Evolutionary conservation across 495 filamentous ascomycete species (phyloP), one percentile per base, ranked within the genome.

Genomic region (Trichoderma asperelloides): DNA sequence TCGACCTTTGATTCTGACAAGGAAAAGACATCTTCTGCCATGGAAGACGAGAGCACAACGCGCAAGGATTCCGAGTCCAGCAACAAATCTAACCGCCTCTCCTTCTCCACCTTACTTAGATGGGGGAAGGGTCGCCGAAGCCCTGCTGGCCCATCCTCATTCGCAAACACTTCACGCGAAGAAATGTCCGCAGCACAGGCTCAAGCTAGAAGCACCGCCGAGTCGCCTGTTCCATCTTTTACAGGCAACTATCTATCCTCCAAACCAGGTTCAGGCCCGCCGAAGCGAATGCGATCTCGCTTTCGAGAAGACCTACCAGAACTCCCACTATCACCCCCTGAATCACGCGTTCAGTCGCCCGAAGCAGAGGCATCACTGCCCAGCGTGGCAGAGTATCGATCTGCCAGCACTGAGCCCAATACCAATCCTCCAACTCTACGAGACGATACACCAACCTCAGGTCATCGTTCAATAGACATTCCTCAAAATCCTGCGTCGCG

Each of bases 301-400:
- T 97, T 97, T 80, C 86, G 88, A n/a, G 93, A 97, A 75, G 92
- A 96, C 74, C 84, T 97, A 18, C 92, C 91, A 21, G 93, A 96
- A 70, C 81, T 91, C 37, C 90, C 91, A 2, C 73, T 93, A 21
- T 94, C 91, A 21, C 91, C 91, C 11, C 88, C 92, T 5, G 89
- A 90, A 65, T 96, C 93, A 1, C 82, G 90, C 49, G 73, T 94
- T 39, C 91, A 93, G 68, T 93, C 91, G 0, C 88, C 87, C 4
- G 86, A 88, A 70, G 81, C 74, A 7, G 82, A 86, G 21, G 77
- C 75, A 72, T 67, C 76, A 30, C 70, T 72, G 1, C 69, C 72
- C 12, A 72, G 70, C 43, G 70, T 74, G 33, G 37, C 66, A 11
- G 72, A 73, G 25, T 45, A 41, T 47, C 72, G 66, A 67, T 47